Evolutionary conservation across 192 early-diverging fungal genomes (phyloP), one percentile per base, ranked within the genome.

Genomic region (Linnemannia zychae): DNA sequence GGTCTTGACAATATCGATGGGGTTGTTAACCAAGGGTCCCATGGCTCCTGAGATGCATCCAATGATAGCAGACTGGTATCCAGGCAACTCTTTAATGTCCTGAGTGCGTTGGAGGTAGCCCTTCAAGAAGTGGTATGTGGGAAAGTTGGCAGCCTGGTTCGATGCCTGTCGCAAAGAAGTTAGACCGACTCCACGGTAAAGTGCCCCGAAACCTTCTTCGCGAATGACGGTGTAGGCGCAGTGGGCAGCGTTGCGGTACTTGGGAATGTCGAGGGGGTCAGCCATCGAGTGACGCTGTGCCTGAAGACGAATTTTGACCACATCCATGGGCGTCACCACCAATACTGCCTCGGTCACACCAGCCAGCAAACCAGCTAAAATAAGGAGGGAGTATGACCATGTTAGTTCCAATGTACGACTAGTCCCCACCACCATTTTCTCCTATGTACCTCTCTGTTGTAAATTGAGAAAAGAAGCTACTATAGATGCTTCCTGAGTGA

Each of bases 61-160:
- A 75, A 97, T 92, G 36, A 97, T 81, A 36, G 97, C 87, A 79
- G 95, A 93, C 90, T 99, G 97, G 89, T 97, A 99, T 72, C 94
- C 92, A 33, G 97, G 97, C 69, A 99, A 91, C 69, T 91, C 91
- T n/a, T 82, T 80, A 74, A 93, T 88, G 22, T 93, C 87, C 72
- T 99, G 98, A 22, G 87, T 16, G 7, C 91, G 90, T 76, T 92
- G 88, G 7, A 95, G 92, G 36, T 92, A 86, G 33, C 90, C 91
- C 89, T 97, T 98, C 75, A 99, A 90, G 82, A 79, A 96, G 93
- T 97, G 96, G 90, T 98, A 99, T 47, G 95, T 96, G 1, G 98
- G 98, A 87, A 99, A 99, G 92, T 99, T 99, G 81, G 96, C 98
- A 71, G 97, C 98, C 89, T 99, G 98, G 92, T 99, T 99, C 70